Conservation (phyloP, 805 yeast species). For the Wickerhamiella spandovensis region DNA sequence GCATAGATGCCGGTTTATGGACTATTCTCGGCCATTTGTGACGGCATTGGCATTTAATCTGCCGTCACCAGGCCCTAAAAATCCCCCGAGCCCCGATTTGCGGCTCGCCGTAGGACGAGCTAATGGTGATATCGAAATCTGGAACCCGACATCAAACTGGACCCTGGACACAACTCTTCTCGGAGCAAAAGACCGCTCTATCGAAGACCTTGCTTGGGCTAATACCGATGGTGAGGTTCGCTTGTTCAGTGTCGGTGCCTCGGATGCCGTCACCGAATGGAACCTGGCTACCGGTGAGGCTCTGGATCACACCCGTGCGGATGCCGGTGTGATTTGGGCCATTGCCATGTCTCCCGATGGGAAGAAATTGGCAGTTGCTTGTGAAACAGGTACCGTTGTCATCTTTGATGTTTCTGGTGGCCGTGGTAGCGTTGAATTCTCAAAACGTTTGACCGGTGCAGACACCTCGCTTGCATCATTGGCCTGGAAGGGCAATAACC, state of each 20-base stretch:
- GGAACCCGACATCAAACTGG: constrained; percentile 80
- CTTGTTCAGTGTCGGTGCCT: constrained; percentile 87
- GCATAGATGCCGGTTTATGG: constrained; percentile 87
- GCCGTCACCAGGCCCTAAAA: constrained; percentile 28
- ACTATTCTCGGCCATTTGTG: constrained; percentile 70
- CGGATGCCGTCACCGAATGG: constrained; percentile 88
- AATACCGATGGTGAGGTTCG: constrained; percentile 38
- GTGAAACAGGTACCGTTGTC: constrained; percentile 89
- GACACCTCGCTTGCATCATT: constrained; percentile 68
- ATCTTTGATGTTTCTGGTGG: constrained; percentile 79
- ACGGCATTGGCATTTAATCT: constrained; percentile 73
- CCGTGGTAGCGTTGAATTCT: constrained; percentile 67
- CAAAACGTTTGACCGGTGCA: constrained; percentile 43
- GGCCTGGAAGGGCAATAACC: constrained; percentile 55
- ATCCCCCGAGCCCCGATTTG: constrained; percentile 36
- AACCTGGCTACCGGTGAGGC: constrained; percentile 64
- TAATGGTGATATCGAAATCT: constrained; percentile 89
- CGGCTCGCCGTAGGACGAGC: constrained; percentile 84
- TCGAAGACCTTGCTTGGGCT: constrained; percentile 85
- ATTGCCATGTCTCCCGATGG: constrained; percentile 51
- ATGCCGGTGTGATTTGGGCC: constrained; percentile 91
- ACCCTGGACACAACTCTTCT: constrained; percentile 54
- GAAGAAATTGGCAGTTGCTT: constrained; percentile 68
- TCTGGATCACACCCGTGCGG: constrained; percentile 65
- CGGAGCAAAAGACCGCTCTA: constrained; percentile 72